These are phyloP conservation scores for Naganishia antarctica DNA, from an alignment of 768 basidiomycete genomes.

Conservation along the genomic window DNA sequence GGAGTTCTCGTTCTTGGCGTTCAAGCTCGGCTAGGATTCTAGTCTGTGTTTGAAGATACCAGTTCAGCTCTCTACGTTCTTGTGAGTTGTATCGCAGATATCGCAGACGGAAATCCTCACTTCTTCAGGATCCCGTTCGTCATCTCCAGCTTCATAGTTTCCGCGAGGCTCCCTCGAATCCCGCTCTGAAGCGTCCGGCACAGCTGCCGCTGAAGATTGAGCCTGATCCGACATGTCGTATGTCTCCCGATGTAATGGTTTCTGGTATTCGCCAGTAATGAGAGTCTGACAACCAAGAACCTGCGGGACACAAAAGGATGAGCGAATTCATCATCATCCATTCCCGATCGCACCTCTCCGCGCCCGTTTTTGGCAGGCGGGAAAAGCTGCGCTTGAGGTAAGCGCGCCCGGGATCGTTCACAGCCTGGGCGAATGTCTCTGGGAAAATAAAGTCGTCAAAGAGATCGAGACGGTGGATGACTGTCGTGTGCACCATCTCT, in stretches of 20 bases:
- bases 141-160: conserved; percentile 5
- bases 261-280: not conserved
- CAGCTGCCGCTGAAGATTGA: not conserved
- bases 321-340: conserved; percentile 16
- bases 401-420: conserved; percentile 1
- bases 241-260: no score
- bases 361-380: not conserved
- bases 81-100: no score
- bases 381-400: not conserved
- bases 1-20: conserved; percentile 7
- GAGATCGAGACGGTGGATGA: not conserved
- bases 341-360: not conserved
- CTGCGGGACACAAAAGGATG: no score
- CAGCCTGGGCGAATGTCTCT: conserved; percentile 10
- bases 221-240: not conserved
- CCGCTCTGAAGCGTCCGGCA: not conserved
- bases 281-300: no score
- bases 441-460: conserved; percentile 12
- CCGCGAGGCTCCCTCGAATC: conserved; percentile 2
- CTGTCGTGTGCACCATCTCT: not conserved
- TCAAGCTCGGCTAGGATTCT: conserved; percentile 15
- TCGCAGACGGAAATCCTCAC: no score
- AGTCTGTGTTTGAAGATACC: no score
- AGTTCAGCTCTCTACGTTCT: no score
- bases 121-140: conserved; percentile 20